Evolutionary conservation across 83 land plant species (phyloP), one percentile per base, ranked within the genome.

Genomic region (Picea abies): DNA sequence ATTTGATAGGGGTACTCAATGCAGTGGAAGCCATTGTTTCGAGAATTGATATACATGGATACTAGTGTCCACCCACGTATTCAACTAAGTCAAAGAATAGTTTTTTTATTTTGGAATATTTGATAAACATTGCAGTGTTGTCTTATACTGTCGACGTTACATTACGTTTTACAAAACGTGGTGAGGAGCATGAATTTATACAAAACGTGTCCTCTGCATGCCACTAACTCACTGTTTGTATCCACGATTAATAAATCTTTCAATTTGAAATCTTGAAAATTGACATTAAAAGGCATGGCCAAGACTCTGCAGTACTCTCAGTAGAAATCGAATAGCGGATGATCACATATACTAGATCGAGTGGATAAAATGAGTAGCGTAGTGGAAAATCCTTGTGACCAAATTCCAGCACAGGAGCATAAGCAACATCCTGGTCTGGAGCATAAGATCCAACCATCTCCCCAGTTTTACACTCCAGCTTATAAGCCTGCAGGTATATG

Each of bases 371-470:
- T 80, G 49, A 61, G 60, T 35, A 63, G 82, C 3, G 25, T 80
- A 60, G 82, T 67, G 1, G 67, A 64, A 17, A 63, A 44, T 7
- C 70, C 70, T n/a, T 15, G 56, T 4, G 20, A 64, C 37, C 26
- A 41, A 16, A 63, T 80, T 67, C 71, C 58, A 4, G 52, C 37
- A 4, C 67, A 80, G 70, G 41, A 61, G 15, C 82, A 80, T 11
- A 67, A 41, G 47, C 52, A 67, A 16, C 82, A 80, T 39, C 72
- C 72, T 17, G 82, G 82, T 11, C 12, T 15, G 17, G 82, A 80
- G 49, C 82, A 80, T 8, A 37, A 64, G 19, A 35, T 80, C 70
- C 82, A 63, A 61, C 82, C 82, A 22, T 15, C 12, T 17, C 82
- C 82, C 7, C 70, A 80, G 41, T 80, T 80, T 41, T 64, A 65